Percentiles rank a stretch among this genome's conserved stretches.
Evolutionary conservation across 108 stramenopile species (phyloP).

Genomic region (Craspedostauros australis): DNA sequence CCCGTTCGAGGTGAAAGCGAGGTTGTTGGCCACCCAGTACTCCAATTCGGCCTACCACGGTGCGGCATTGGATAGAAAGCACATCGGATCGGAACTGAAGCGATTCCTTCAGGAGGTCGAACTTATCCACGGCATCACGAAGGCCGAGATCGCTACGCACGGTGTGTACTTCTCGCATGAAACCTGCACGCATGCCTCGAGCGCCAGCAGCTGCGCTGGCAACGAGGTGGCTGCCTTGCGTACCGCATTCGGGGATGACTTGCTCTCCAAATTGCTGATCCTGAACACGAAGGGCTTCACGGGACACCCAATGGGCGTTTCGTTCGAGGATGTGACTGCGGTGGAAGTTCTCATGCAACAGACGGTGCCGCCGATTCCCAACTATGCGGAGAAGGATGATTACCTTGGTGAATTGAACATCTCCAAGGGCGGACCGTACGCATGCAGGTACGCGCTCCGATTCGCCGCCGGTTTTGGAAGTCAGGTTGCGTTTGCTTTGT

Average conservation of each 20-base stretch:
- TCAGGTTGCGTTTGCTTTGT: conserved; percentile 94
- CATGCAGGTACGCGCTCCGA: conserved; percentile 87
- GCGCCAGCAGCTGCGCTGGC: conserved; percentile 84
- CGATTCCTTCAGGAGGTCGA: conserved; percentile 85
- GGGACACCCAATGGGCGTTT: conserved; percentile 97
- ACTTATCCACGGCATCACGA: conserved; percentile 83
- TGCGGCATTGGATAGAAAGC: conserved; percentile 88
- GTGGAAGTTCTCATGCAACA: conserved; percentile 86
- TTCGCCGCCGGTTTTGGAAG: conserved; percentile 96
- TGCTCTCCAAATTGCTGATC: conserved; percentile 79
- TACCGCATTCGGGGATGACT: conserved; percentile 85
- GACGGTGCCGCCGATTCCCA: conserved; percentile 85
- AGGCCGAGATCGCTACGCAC: conserved; percentile 84
- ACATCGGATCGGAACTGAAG: conserved; percentile 88
- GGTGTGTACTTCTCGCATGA: conserved; percentile 98
- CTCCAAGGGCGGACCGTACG: conserved; percentile 84
- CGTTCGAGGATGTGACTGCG: conserved; percentile 93
- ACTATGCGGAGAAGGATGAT: conserved; percentile 78
- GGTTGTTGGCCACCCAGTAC: conserved; percentile 87
- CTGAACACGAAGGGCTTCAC: conserved; percentile 95
- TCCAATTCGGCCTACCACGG: conserved; percentile 95
- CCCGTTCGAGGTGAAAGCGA: conserved; percentile 67
- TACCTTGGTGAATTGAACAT: conserved; percentile 87
- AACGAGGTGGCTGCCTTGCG: conserved; percentile 92
- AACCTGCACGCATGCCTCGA: conserved; percentile 91